Evolutionary conservation across 2,329 filamentous ascomycete species (phyloP).

Genomic region (Venturiaceae sp.): DNA sequence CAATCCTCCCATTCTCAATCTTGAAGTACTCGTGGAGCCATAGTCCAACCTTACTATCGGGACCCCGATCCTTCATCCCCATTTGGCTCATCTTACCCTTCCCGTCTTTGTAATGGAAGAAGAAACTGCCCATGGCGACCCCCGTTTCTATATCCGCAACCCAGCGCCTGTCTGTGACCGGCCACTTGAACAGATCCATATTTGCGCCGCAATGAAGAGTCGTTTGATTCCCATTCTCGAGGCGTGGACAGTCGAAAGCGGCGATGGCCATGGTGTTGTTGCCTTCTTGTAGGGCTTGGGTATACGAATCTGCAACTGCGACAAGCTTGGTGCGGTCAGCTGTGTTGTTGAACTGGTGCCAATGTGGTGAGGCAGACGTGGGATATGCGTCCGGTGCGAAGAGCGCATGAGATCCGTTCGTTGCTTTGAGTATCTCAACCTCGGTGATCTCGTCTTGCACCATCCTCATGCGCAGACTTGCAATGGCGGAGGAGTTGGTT

Average conservation of each 20-base stretch:
- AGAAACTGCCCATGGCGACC: not conserved
- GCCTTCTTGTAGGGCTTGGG: not conserved
- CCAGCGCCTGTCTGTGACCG: not conserved
- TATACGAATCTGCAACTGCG: not conserved
- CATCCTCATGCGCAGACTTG: not conserved
- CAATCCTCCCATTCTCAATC: not conserved
- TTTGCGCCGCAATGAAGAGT: not conserved
- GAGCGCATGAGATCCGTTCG: not conserved
- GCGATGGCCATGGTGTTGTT: not conserved
- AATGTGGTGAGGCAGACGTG: not conserved
- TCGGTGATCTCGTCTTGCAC: not conserved
- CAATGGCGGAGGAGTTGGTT: not conserved
- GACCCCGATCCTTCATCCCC: not conserved
- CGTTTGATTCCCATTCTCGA: slow-evolving; percentile 3
- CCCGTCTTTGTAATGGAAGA: not conserved
- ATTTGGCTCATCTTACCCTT: not conserved
- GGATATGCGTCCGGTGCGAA: not conserved
- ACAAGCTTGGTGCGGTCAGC: not conserved
- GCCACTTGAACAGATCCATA: slow-evolving; percentile 1
- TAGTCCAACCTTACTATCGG: not conserved
- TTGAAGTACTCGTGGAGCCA: slow-evolving; percentile 3
- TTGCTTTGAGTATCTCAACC: not conserved
- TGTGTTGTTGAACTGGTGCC: not conserved
- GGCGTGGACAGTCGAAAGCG: not conserved
- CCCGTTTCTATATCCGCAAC: slow-evolving; percentile 1